Evolutionary conservation across 2,329 filamentous ascomycete genomes (phyloP).

Genomic region (Ceratocystis alfenasii): DNA sequence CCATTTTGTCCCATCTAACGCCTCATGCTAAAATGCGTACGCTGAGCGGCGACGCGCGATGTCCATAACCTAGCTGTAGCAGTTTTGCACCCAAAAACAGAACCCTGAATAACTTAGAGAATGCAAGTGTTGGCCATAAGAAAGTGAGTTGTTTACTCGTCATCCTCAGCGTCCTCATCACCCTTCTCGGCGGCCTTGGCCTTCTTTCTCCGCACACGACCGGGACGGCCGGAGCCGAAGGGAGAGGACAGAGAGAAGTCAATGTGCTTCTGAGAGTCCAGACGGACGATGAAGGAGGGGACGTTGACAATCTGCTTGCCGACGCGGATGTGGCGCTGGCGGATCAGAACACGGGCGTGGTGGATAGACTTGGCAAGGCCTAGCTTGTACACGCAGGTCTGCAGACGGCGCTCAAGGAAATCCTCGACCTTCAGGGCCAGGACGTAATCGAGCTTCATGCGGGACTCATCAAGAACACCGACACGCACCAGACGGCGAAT

Average conservation of each 20-base stretch:
- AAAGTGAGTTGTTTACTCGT: slow-evolving; percentile 48
- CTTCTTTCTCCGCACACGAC: slow-evolving; percentile 99
- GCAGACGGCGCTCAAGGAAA: slow-evolving; percentile 98
- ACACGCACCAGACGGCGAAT: slow-evolving; percentile 99
- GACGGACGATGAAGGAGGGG: slow-evolving; percentile 96
- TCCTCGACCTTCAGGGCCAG: slow-evolving; percentile 98
- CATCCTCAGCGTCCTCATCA: slow-evolving; percentile 70
- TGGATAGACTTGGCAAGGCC: slow-evolving; percentile 99
- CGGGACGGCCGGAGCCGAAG: slow-evolving; percentile 92
- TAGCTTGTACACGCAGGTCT: slow-evolving; percentile 99
- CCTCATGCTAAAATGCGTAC: slow-evolving; percentile 20
- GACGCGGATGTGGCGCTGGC: slow-evolving; percentile 98
- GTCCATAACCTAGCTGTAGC: slow-evolving; percentile 13
- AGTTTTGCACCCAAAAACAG: slow-evolving; percentile 15
- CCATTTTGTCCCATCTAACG: slow-evolving; percentile 21
- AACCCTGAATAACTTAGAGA: slow-evolving; percentile 16
- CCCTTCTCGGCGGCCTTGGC: slow-evolving; percentile 85
- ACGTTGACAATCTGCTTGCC: slow-evolving; percentile 99
- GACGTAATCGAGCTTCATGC: slow-evolving; percentile 99
- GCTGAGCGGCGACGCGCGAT: slow-evolving; percentile 18
- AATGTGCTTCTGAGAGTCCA: slow-evolving; percentile 99
- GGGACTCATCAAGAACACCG: slow-evolving; percentile 98
- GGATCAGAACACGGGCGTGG: slow-evolving; percentile 99
- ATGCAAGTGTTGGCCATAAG: slow-evolving; percentile 18
- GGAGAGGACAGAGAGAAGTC: slow-evolving; percentile 97